phyloP scores from a whole-genome alignment of 345 rosid genomes.

The Camelina hispida region DNA sequence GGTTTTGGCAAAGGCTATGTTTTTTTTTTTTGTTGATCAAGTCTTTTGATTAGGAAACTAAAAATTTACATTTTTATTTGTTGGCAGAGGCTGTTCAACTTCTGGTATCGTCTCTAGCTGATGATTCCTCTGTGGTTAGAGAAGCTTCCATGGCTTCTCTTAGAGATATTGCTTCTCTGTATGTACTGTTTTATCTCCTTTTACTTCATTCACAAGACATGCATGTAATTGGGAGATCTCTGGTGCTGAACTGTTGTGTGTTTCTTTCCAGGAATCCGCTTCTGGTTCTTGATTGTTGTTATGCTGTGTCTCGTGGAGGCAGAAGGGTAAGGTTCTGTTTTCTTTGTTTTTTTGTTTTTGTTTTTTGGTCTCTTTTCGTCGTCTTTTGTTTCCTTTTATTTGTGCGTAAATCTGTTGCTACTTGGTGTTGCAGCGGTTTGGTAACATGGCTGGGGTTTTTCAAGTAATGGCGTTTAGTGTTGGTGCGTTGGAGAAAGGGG shows the following conservation, averaged over 20 bases:
- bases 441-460: conserved; percentile 94
- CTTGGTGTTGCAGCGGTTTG: conserved; percentile 64
- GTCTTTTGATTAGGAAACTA: conserved; percentile 23
- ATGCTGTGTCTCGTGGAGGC: conserved; percentile 82
- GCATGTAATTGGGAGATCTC: background rate
- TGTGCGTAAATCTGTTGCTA: background rate
- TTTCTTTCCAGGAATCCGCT: conserved; percentile 73
- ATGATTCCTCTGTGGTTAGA: conserved; percentile 75
- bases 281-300: conserved; percentile 92
- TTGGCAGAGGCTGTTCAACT: conserved; percentile 86
- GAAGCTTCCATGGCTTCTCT: conserved; percentile 89
- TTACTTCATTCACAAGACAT: conserved; percentile 24
- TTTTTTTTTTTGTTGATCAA: conserved; percentile 13
- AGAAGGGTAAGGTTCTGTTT: conserved; percentile 63
- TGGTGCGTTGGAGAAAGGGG: conserved; percentile 60
- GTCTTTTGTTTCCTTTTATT: conserved; percentile 6
- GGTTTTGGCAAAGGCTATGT: conserved; percentile 12
- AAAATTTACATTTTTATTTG: conserved; percentile 15
- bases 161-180: conserved; percentile 76
- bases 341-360: background rate
- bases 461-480: conserved; percentile 91
- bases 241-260: conserved; percentile 8
- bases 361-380: background rate
- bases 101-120: conserved; percentile 79
- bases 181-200: conserved; percentile 28